Conservation (phyloP, 306 rosid species). For the Hippophae gyantsensis region DNA sequence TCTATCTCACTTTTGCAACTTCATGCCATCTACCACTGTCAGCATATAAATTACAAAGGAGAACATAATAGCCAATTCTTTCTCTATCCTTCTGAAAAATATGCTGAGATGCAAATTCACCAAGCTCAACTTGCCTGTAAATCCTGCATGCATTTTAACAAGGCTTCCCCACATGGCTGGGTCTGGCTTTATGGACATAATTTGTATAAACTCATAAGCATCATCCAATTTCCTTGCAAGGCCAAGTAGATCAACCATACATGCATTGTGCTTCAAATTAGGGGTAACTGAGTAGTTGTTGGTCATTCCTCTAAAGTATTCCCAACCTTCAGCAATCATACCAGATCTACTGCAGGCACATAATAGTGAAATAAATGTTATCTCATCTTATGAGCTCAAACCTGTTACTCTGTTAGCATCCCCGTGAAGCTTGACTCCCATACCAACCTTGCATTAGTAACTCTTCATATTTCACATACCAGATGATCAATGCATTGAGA, state of each 20-base stretch:
- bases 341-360: constrained; percentile 89
- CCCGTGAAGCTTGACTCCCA: constrained; percentile 71
- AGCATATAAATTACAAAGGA: constrained; percentile 63
- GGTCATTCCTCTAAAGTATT: constrained; percentile 54
- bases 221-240: constrained; percentile 58
- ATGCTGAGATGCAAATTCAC: constrained; percentile 61
- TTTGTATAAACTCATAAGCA: constrained; percentile 57
- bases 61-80: constrained; percentile 68
- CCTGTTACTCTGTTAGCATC: constrained; percentile 29
- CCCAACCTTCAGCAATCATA: constrained; percentile 65
- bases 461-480: constrained; percentile 73
- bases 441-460: constrained; percentile 42
- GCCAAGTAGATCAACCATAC: constrained; percentile 75
- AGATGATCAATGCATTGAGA: constrained; percentile 70
- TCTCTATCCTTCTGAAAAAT: constrained; percentile 48
- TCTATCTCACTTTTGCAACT: constrained; percentile 52
- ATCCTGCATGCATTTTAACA: constrained; percentile 73
- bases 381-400: constrained; percentile 58
- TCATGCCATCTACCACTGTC: constrained; percentile 61
- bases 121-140: constrained; percentile 58
- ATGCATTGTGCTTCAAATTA: constrained; percentile 74
- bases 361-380: constrained; percentile 53
- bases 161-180: constrained; percentile 84
- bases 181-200: constrained; percentile 65
- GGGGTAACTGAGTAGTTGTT: constrained; percentile 48